Conservation (phyloP, 2,329 filamentous ascomycete genomes). For the Fusarium sp. region DNA sequence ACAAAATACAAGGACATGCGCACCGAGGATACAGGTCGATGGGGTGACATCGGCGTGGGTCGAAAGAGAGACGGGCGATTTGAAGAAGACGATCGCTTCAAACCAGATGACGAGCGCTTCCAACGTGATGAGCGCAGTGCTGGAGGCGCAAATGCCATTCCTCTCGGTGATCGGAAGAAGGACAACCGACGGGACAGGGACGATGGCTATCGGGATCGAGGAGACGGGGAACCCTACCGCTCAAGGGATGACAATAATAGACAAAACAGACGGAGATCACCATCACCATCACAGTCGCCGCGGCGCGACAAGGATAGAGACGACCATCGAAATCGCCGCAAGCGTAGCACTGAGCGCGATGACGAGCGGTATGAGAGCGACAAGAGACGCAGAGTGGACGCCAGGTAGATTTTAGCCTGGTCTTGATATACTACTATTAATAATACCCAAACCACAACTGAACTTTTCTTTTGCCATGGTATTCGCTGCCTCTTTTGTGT, state of each 20-base stretch:
- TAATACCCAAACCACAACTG: constrained; percentile 37
- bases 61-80: constrained; percentile 47
- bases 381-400: constrained; percentile 67
- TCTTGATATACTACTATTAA: constrained; percentile 35
- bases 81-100: constrained; percentile 72
- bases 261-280: constrained; percentile 35
- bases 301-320: constrained; percentile 55
- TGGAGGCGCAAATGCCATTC: constrained; percentile 75
- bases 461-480: constrained; percentile 1
- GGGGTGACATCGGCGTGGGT: constrained; percentile 73
- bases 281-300: constrained; percentile 64
- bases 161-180: constrained; percentile 61
- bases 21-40: constrained; percentile 88
- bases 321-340: constrained; percentile 60
- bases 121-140: constrained; percentile 54
- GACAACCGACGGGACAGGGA: constrained; percentile 44
- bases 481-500: constrained; percentile 23
- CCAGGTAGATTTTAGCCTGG: constrained; percentile 41
- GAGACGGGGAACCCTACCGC: constrained; percentile 43
- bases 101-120: constrained; percentile 66
- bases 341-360: constrained; percentile 66
- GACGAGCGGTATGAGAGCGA: constrained; percentile 64
- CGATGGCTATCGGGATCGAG: constrained; percentile 37
- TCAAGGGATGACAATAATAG: constrained; percentile 36
- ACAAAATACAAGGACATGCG: constrained; percentile 90